Evolutionary conservation across 2,329 filamentous ascomycete species (phyloP).

Genomic region (Pezizomycotina sp.): DNA sequence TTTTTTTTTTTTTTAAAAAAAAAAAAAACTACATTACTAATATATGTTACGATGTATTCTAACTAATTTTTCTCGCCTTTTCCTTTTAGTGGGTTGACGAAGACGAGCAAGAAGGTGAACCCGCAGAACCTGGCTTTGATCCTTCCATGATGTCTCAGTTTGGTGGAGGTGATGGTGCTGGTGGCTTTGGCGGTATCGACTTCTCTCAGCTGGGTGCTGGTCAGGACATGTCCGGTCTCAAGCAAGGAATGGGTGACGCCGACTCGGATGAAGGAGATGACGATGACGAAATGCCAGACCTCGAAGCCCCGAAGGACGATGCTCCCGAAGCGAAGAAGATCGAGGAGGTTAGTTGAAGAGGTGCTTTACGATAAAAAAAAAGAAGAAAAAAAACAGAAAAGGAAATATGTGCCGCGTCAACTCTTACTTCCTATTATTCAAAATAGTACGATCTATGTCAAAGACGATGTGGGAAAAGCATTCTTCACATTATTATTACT

Average conservation of each 20-base stretch:
- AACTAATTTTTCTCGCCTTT: too few species aligned
- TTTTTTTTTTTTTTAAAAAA: neutral
- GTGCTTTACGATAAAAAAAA: too few species aligned
- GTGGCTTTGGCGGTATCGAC: constrained; percentile 54
- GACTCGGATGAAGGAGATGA: constrained; percentile 20
- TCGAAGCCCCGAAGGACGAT: constrained; percentile 20
- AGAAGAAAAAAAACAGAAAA: too few species aligned
- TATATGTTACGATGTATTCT: neutral
- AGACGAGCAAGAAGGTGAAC: constrained; percentile 87
- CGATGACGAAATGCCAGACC: constrained; percentile 25
- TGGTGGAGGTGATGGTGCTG: constrained; percentile 28
- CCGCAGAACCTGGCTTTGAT: constrained; percentile 42
- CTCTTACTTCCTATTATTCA: too few species aligned
- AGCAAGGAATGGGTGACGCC: constrained; percentile 31
- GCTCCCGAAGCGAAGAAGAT: constrained; percentile 5
- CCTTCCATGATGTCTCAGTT: constrained; percentile 32
- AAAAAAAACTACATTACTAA: too few species aligned
- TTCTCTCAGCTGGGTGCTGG: constrained; percentile 75
- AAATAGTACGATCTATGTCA: too few species aligned
- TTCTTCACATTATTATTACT: too few species aligned
- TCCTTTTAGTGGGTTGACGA: constrained; percentile 67
- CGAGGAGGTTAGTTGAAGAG: constrained; percentile 11
- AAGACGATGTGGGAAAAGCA: too few species aligned
- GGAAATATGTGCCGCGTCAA: too few species aligned
- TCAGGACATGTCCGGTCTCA: constrained; percentile 34